Percentiles rank a stretch among this genome's conserved stretches.
Evolutionary conservation across 495 filamentous ascomycete species (phyloP).

Genomic region (Talaromyces thailandensis): DNA sequence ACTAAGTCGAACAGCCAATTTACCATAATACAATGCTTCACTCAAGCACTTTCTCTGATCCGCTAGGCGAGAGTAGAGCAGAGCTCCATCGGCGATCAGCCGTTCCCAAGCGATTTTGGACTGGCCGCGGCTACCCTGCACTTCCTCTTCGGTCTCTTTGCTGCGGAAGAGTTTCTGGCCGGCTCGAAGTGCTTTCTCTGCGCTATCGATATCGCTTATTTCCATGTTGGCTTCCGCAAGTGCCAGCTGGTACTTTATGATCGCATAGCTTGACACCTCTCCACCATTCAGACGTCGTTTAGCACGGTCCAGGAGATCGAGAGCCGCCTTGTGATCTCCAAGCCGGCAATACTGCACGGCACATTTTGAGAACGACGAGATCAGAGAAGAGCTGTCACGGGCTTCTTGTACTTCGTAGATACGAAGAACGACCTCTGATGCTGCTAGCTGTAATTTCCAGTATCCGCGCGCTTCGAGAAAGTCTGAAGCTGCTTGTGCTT

Average conservation of each 20-base stretch:
- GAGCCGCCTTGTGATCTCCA: constrained; percentile 69
- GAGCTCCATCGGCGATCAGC: constrained; percentile 41
- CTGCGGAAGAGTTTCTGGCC: constrained; percentile 29
- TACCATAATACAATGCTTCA: constrained; percentile 57
- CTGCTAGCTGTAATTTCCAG: constrained; percentile 40
- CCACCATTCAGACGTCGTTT: constrained; percentile 33
- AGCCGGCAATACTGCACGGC: constrained; percentile 66
- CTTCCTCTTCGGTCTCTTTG: constrained; percentile 21
- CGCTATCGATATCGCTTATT: constrained; percentile 53
- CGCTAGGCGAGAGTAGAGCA: constrained; percentile 54
- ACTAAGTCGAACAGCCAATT: constrained; percentile 54
- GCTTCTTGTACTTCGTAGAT: constrained; percentile 43
- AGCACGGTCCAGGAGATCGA: constrained; percentile 51
- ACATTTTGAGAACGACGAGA: constrained; percentile 49
- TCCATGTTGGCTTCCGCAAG: constrained; percentile 66
- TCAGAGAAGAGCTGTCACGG: constrained; percentile 43
- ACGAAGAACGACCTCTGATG: constrained; percentile 38
- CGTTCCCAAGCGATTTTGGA: constrained; percentile 36
- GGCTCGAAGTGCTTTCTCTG: constrained; percentile 23
- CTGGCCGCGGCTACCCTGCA: constrained; percentile 16
- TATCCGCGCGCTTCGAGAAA: constrained; percentile 70
- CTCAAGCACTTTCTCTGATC: constrained; percentile 54
- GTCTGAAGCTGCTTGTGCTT: constrained; percentile 62
- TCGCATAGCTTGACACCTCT: constrained; percentile 30
- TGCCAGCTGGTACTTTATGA: constrained; percentile 55